Evolutionary conservation across 352 stramenopile species (phyloP).

Genomic region (Globisporangium okanoganense): DNA sequence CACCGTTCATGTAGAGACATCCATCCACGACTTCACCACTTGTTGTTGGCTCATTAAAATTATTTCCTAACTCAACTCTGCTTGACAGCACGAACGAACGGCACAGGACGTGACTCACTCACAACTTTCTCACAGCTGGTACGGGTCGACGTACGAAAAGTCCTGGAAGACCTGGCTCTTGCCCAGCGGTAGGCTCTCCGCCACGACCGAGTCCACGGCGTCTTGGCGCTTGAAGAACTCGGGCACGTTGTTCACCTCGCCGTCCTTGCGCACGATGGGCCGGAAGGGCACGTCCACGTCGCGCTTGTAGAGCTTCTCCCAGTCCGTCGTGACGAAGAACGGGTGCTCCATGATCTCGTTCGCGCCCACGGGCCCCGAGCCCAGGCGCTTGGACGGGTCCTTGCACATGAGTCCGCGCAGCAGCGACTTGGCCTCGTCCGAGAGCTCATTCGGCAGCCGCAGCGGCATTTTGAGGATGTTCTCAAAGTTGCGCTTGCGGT

Average conservation of each 20-base stretch:
- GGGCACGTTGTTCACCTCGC: conserved; percentile 71
- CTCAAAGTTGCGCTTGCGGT: conserved; percentile 84
- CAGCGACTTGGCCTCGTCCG: conserved; percentile 67
- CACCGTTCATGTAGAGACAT: background rate
- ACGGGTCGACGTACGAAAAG: conserved; percentile 78
- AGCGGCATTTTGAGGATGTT: conserved; percentile 82
- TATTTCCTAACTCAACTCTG: conserved; percentile 7
- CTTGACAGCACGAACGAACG: background rate
- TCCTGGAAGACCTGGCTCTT: conserved; percentile 72
- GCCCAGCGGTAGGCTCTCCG: conserved; percentile 43
- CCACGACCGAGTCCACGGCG: conserved; percentile 64
- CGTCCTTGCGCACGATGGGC: conserved; percentile 63
- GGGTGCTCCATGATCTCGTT: conserved; percentile 83
- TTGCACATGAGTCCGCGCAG: conserved; percentile 69
- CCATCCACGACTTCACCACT: background rate
- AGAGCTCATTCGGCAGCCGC: conserved; percentile 72
- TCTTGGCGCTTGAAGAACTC: conserved; percentile 83
- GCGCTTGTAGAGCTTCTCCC: conserved; percentile 78
- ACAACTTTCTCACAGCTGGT: conserved; percentile 35
- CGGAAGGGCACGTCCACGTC: conserved; percentile 61
- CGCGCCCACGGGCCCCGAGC: conserved; percentile 58
- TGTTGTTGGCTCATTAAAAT: background rate
- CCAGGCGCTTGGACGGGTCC: conserved; percentile 71
- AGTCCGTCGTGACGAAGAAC: conserved; percentile 77
- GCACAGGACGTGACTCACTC: background rate